Evolutionary conservation across 352 stramenopile species (phyloP), one percentile per base, ranked within the genome.

Genomic region (Phytopythium chamaehyphon): DNA sequence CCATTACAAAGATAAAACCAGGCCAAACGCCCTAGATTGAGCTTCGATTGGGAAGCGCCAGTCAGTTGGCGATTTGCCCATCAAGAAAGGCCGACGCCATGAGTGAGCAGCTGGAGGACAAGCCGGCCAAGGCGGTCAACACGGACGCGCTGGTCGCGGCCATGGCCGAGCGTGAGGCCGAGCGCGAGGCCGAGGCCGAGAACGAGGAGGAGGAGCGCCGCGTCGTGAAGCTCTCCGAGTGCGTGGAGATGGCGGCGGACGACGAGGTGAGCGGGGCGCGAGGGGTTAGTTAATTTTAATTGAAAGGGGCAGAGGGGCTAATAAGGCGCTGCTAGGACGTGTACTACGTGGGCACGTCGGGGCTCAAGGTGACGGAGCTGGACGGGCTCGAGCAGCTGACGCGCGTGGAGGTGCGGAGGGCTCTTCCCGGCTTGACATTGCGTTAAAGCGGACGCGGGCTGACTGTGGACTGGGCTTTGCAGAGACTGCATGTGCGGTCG

Each of bases 271-370:
- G 40, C 24, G 35, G 19, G n/a, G 15, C 8, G 3, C 22, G 18
- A 23, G 21, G 10, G 23, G 15, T 9, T 39, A 18, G 42, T 28
- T 44, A 2, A 6, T 38, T n/a, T n/a, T n/a, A n/a, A 31, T 49
- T 8, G 14, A 23, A 4, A 7, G n/a, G 6, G 15, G 11, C n/a
- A 0, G 0, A 31, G 40, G 38, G 35, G 16, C 40, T 56, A 15
- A 38, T 43, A 24, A 40, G 16, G 16, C n/a, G 36, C 38, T 11
- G 11, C 8, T 36, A 88, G 65, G 83, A 92, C n/a, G 57, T 93
- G 16, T 90, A 90, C 59, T 90, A 92, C 48, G 73, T 93, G 19
- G 83, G 83, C 19, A 93, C 83, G 8, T 69, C 83, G 12, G 83
- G 83, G 2, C 64, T 91, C n/a, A 93, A 93, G 50, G 73, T 71